Base-by-base conservation (phyloP, 257 asterid genomes). In the Linaria vulgaris region DNA sequence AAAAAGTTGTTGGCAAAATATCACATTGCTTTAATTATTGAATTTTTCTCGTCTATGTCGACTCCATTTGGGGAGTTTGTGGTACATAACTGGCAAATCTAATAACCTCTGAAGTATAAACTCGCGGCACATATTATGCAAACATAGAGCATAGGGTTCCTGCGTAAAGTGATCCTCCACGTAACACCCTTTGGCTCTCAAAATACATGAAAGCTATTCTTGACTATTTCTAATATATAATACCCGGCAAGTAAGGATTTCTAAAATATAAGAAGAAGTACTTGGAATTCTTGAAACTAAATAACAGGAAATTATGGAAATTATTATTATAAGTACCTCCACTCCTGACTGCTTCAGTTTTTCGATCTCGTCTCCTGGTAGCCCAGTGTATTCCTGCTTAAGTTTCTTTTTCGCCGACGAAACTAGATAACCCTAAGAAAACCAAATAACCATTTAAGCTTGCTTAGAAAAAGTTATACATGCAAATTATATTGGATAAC, bases 331-430 rank as follows among this genome's bases (percentile, higher is more conserved):
- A 79, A 34, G 63, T n/a, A 92, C 99, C 97, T 92, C 86, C 61
- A 78, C 82, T 62, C 97, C 96, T 51, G 92, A 90, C 61, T 77
- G 72, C 82, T 63, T 94, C 83, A 94, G 68, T 59, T 68, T 73
- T 75, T 90, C 87, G 63, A 94, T 78, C 74, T 94, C 90, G 56
- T 69, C 83, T 30, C 81, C 85, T n/a, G 82, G 79, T 61, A 84
- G 82, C 69, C 96, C 95, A 62, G 74, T 21, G 64, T 80, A 90
- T 69, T 87, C 96, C 70, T 74, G 84, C 88, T 87, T 94, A 61
- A 94, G 90, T 72, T 87, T 90, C 61, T 87, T 87, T 70, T 69
- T 87, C 71, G 84, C 82, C 11, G 97, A 82, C 73, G 87, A 92
- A 38, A 92, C 71, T 67, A 89, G 69, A 76, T 89, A 92, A 30